Percentiles rank a stretch among this genome's conserved stretches.
phyloP scores from a whole-genome alignment of 2,329 filamentous ascomycete genomes.

The Penicillium paneum region DNA sequence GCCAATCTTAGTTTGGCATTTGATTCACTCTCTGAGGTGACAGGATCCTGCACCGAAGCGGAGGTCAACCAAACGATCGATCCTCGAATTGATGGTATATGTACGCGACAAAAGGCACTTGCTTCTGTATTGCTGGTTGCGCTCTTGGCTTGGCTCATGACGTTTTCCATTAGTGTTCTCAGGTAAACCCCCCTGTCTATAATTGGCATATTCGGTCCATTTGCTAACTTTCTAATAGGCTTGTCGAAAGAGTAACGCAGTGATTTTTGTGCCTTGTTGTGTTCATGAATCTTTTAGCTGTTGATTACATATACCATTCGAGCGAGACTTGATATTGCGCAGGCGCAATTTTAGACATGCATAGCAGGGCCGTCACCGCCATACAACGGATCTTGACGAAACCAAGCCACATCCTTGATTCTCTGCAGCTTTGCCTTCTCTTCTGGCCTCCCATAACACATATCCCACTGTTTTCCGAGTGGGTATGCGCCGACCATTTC shows the following conservation, averaged over 20 bases:
- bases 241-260: constrained; percentile 38
- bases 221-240: constrained; percentile 33
- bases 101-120: constrained; percentile 64
- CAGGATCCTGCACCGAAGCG: constrained; percentile 56
- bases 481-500: constrained; percentile 68
- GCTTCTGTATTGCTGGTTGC: constrained; percentile 76
- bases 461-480: constrained; percentile 58
- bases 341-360: constrained; percentile 28
- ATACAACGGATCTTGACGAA: constrained; percentile 59
- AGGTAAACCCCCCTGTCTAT: constrained; percentile 44
- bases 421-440: constrained; percentile 53
- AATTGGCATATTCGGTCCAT: neutral
- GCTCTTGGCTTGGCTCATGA: constrained; percentile 83
- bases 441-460: constrained; percentile 63
- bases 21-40: constrained; percentile 66
- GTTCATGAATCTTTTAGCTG: neutral
- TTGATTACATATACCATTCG: neutral
- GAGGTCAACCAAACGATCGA: constrained; percentile 35
- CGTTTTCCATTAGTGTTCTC: constrained; percentile 82
- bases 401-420: constrained; percentile 55
- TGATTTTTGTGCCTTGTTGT: constrained; percentile 5
- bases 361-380: constrained; percentile 54
- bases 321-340: neutral
- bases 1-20: constrained; percentile 90
- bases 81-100: constrained; percentile 51